Percentiles rank a stretch among this genome's conserved stretches.
Conservation (phyloP, 2,329 filamentous ascomycete species). For the Ilyonectria sp. region DNA sequence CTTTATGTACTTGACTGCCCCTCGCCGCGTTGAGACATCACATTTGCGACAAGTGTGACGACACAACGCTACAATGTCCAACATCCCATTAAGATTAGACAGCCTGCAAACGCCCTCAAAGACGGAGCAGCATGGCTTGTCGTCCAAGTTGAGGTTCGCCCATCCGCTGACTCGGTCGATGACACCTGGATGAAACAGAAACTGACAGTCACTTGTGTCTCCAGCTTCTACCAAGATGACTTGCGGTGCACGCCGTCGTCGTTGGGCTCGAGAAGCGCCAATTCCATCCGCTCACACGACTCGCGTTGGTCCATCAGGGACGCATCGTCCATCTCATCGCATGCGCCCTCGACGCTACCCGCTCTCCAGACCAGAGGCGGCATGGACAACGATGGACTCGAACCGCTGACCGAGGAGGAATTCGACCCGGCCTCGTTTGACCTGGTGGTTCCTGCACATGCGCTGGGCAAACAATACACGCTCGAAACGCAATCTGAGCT, state of each 20-base stretch:
- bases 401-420: constrained; percentile 42
- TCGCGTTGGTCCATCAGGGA: constrained; percentile 36
- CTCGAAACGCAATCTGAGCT: constrained; percentile 76
- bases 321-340: constrained; percentile 39
- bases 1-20: too few relatives aligned
- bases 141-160: constrained; percentile 22
- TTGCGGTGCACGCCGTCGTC: constrained; percentile 27
- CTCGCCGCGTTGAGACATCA: too few relatives aligned
- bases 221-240: constrained; percentile 23
- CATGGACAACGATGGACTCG: constrained; percentile 36
- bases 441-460: constrained; percentile 41
- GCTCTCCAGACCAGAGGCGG: constrained; percentile 39
- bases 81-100: constrained; percentile 11
- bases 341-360: constrained; percentile 34
- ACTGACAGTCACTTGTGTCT: constrained; percentile 2
- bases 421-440: constrained; percentile 45
- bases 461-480: constrained; percentile 57
- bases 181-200: background rate
- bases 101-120: constrained; percentile 9
- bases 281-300: constrained; percentile 35
- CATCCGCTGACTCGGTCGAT: background rate
- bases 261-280: constrained; percentile 31
- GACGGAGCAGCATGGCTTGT: constrained; percentile 4
- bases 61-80: background rate
- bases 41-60: too few relatives aligned